Evolutionary conservation across 371 early-diverging fungal genomes (phyloP).

Genomic region (Coemansia linderi): DNA sequence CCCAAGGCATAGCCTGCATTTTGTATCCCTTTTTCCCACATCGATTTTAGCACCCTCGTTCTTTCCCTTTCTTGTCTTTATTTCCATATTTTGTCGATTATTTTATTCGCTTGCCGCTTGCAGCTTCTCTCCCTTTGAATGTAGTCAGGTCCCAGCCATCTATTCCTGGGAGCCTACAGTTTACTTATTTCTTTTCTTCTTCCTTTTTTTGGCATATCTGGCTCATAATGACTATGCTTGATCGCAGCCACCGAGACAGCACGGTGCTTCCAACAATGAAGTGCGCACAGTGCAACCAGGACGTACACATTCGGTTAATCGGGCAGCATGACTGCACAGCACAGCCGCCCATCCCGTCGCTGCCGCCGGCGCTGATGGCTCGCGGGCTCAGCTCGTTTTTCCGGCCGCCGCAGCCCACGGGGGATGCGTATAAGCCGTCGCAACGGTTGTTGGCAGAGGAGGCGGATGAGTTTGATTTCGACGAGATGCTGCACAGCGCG

Average conservation of each 20-base stretch:
- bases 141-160: neutral
- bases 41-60: neutral
- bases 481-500: constrained; percentile 41
- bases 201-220: neutral
- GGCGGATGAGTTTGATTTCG: constrained; percentile 45
- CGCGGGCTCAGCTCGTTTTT: constrained; percentile 48
- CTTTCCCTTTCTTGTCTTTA: neutral
- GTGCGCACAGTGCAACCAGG: constrained; percentile 51
- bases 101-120: neutral
- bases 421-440: constrained; percentile 37
- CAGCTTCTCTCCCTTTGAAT: neutral
- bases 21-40: neutral
- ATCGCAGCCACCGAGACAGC: constrained; percentile 47
- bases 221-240: constrained; percentile 28
- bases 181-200: neutral
- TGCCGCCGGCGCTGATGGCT: constrained; percentile 17
- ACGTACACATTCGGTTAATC: constrained; percentile 50
- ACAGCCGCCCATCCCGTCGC: constrained; percentile 30
- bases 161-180: neutral
- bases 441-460: constrained; percentile 21
- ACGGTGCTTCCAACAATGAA: constrained; percentile 50
- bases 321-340: constrained; percentile 42
- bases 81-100: neutral
- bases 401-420: constrained; percentile 12
- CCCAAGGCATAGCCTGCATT: neutral